Percentiles rank a stretch among this genome's conserved stretches.
These are phyloP conservation scores for Lachnellula hyalina DNA, from an alignment of 2,329 filamentous ascomycete species.

Conservation along the genomic window DNA sequence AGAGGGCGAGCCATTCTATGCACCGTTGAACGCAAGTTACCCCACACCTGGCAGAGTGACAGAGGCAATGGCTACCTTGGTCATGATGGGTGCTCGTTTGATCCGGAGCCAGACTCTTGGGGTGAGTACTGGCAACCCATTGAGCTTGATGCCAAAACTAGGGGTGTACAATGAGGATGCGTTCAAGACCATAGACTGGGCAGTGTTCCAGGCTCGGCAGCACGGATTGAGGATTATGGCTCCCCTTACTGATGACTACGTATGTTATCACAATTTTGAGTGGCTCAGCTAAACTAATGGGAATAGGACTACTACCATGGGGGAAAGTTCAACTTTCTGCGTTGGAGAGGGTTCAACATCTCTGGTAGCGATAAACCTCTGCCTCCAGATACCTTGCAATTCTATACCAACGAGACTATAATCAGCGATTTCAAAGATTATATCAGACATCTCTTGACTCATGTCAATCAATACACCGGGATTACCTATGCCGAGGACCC, in stretches of 20 bases:
- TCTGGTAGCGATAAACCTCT: conserved; percentile 29
- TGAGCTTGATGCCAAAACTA: conserved; percentile 39
- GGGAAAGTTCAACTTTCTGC: conserved; percentile 44
- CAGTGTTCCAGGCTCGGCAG: conserved; percentile 40
- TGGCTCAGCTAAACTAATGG: not conserved
- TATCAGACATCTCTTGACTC: conserved; percentile 39
- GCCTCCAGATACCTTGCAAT: conserved; percentile 39
- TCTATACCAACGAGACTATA: conserved; percentile 41
- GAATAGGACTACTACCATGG: conserved; percentile 44
- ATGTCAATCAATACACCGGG: conserved; percentile 41
- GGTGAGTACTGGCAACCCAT: conserved; percentile 42
- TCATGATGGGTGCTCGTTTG: conserved; percentile 41
- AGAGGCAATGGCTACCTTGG: conserved; percentile 41
- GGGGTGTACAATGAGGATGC: conserved; percentile 39
- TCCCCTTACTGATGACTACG: conserved; percentile 43
- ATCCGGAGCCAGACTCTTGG: conserved; percentile 43
- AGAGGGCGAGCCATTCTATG: conserved; percentile 40
- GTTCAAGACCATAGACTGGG: conserved; percentile 44
- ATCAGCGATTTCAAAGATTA: conserved; percentile 42
- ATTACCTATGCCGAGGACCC: conserved; percentile 44
- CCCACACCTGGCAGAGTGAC: conserved; percentile 41
- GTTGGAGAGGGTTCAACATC: conserved; percentile 42
- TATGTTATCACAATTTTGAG: conserved; percentile 13
- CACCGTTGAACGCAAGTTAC: conserved; percentile 40
- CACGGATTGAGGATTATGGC: conserved; percentile 41